Base-by-base conservation (phyloP, 2,329 filamentous ascomycete species). In the Trichothecium roseum region DNA sequence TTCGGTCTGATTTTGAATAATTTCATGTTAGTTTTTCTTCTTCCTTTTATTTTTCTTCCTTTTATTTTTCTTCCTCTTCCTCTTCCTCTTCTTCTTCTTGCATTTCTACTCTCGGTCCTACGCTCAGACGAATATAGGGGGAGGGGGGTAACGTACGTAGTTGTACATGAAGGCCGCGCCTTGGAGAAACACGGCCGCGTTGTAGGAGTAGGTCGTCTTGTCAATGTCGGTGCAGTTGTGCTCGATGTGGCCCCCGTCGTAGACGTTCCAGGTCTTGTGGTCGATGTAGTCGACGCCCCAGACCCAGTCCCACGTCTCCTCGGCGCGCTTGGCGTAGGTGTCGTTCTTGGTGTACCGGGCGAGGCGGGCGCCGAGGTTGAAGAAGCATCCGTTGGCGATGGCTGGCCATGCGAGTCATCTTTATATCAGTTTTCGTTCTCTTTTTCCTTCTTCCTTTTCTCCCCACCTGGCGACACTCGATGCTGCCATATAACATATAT, bases 271-370 rank as follows among this genome's bases (percentile, higher is more conserved):
- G 20, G 56, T 58, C 0, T 75, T 56, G 17, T 70, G 58, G 39
- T 80, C 73, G 32, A 87, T 69, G 39, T 80, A 70, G 3, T 67
- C 60, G 5, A 76, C 59, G 8, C 49, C 47, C 37, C 54, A 57
- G 3, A 75, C 64, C 73, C 81, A 81, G 32, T 83, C 63, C 60
- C 70, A 85, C 1, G 69, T 66, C 46, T 70, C 71, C 18, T 66
- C 64, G 0, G 80, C 80, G 56, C 72, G 72, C 4, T 74, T 62
- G 2, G 68, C 67, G 45, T 85, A 86, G 0, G 78, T 80, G 0
- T 62, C 47, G 46, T 85, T 82, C 15, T 61, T 62, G 0, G 80
- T 84, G 52, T 84, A 87, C 15, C 78, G 68, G 0, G 80, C 82
- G 12, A 89, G 69, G 6, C 84, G 76, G 13, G 84, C 72, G 8